Evolutionary conservation across 257 asterid species (phyloP), one percentile per base, ranked within the genome.

Genomic region (Scutellaria galericulata): DNA sequence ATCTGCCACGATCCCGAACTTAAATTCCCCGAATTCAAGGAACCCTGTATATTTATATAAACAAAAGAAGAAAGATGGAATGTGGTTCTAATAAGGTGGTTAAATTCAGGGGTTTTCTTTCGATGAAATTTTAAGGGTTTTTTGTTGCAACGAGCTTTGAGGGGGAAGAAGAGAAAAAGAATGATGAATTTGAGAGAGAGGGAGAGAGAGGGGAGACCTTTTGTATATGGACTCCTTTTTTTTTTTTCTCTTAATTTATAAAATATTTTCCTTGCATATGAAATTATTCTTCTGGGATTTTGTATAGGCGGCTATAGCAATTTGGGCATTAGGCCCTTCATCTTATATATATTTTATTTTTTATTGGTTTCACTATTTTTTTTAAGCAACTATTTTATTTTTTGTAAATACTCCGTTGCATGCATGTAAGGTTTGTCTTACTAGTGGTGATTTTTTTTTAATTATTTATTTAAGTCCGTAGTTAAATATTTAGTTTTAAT

Each of bases 1-100:
- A 82, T 82, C 79, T 53, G 63, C 66, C 48, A 64, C 60, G 77
- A 72, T 72, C 77, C 42, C 71, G 22, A 54, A 40, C 40, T 42
- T 18, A 7, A 14, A 48, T 79, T 44, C 54, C 64, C 35, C 46
- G 24, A 59, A 71, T 63, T 66, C 67, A 58, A 50, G 2, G 58
- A 70, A 40, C 15, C 63, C 54, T 20, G 1, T 40, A 10, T 35
- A 22, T 66, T 7, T 31, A n/a, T 63, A 58, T 1, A 27, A 7
- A 44, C 41, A 62, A 7, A 41, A 13, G 35, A 4, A 40, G 4
- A 62, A 15, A 6, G 10, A 64, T 14, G 54, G 41, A 41, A 14
- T 45, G 68, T n/a, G 63, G 31, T 66, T 20, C 37, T 31, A 39
- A 58, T 53, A n/a, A 14, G 46, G 0, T 42, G 69, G 9, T 39